Base-by-base conservation (phyloP, 129 eudicot species). In the Saposhnikovia divaricata region DNA sequence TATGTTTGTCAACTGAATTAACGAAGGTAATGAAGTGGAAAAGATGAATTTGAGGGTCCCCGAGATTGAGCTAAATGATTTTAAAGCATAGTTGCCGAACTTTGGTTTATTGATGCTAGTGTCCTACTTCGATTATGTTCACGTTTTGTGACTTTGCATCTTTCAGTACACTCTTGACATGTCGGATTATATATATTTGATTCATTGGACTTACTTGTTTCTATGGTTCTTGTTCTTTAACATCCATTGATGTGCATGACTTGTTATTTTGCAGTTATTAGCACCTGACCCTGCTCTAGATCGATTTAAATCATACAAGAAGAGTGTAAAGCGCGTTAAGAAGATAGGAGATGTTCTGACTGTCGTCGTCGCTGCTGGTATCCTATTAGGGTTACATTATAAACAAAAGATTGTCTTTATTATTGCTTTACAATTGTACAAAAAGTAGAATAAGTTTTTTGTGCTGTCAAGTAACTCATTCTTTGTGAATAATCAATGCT, bases 301-400 rank as follows among this genome's bases (percentile, higher is more conserved):
- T 76, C 93, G 89, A 76, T 93, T 93, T 85, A 93, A 91, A 84
- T 91, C 98, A 81, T 83, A 84, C 80, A 91, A 87, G 83, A 85
- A 87, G 74, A 80, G 93, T 72, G 96, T 91, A 76, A 71, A 81
- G 81, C 80, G 80, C 75, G 83, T 93, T 84, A 89, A 89, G 85
- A 85, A 81, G 82, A 71, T 85, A 5, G 97, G 97, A 76, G 95
- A 93, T 89, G 90, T 87, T 81, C 93, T 91, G 47, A 91, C 96
- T 46, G 69, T 93, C 42, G 85, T 88, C 2, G 91, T 93, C 11
- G 97, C 91, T 85, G 92, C 97, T 68, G 97, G 98, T 93, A 88
- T 74, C 90, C 72, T 84, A 79, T 80, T 70, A 81, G 50, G 11
- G 1, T 21, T 74, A 5, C 28, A 6, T 21, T 23, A 39, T 72